Conservation (phyloP, 495 filamentous ascomycete species). For the Hyaloscypha hepaticicola region DNA sequence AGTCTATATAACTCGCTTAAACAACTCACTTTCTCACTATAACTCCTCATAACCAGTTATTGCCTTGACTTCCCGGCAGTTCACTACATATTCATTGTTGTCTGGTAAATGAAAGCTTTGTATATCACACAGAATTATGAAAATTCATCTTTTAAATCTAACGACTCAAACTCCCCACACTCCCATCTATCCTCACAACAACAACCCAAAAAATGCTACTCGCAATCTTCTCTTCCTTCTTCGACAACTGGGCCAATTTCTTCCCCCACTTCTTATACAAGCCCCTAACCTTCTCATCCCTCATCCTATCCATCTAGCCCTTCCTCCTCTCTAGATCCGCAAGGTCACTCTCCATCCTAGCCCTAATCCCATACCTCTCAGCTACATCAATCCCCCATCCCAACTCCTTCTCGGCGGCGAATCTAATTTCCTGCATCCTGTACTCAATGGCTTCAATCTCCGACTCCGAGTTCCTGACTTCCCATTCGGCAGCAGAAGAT, state of each 20-base stretch:
- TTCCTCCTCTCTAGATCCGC: conserved; percentile 1
- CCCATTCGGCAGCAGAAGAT: neutral
- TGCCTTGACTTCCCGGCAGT: no score
- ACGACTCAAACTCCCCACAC: neutral
- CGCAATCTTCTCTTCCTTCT: conserved; percentile 22
- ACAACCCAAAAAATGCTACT: conserved; percentile 22
- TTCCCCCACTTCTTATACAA: conserved; percentile 16
- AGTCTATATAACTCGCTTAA: no score
- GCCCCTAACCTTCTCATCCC: conserved; percentile 7
- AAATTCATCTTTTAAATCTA: no score
- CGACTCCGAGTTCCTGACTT: neutral
- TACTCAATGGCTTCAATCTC: neutral
- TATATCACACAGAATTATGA: no score
- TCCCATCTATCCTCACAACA: conserved; percentile 3
- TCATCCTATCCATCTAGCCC: conserved; percentile 2
- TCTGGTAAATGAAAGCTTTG: no score
- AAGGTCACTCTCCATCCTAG: conserved; percentile 5
- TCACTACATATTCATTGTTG: no score
- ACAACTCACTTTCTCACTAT: no score
- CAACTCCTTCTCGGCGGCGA: neutral
- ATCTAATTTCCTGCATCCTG: neutral
- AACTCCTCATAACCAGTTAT: no score
- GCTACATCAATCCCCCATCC: neutral
- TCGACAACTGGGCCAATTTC: conserved; percentile 9
- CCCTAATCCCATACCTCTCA: neutral